Base-by-base conservation (phyloP, 2,329 filamentous ascomycete genomes). In the Aaosphaeria pasadenensis region DNA sequence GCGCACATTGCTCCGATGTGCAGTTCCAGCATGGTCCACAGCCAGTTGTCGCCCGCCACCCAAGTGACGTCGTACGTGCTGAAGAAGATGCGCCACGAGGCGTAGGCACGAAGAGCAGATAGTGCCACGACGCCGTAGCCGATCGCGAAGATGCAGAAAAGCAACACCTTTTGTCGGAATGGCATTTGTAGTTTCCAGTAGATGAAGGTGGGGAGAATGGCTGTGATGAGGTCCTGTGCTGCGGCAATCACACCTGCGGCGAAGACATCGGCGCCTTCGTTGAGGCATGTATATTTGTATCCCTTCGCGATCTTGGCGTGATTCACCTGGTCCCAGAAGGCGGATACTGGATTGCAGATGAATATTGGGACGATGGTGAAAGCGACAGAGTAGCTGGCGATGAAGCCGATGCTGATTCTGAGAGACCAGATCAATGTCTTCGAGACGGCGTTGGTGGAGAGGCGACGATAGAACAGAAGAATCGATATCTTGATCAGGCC, bases 401-500 rank as follows among this genome's bases (percentile, higher is more conserved):
- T 64, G 47, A 60, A 66, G 11, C 39, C 55, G 29, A 67, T 66
- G 7, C 49, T 58, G n/a, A 60, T 44, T 53, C 58, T 56, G 4
- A 58, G 64, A 1, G 51, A 51, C 54, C 56, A 62, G 38, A 54
- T 54, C 35, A 66, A 67, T 4, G 41, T 32, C 1, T 43, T 56
- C 5, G 63, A 66, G 2, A 66, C 53, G 2, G 55, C 57, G 6
- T 62, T 59, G 9, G 61, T 47, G 6, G 59, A 60, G 1, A 67
- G 53, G 1, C 64, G 58, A 4, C 62, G 59, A 33, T 64, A 67
- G 47, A 66, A 67, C 2, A 64, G 52, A 4, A 69, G 55, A 11
- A 69, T 67, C 6, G 64, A 67, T 9, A 69, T 56, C 39, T 69
- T 69, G 43, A 67, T 57, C 1, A 67, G 44, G 0, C 65, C 64